phyloP scores from a whole-genome alignment of 345 rosid genomes.

The Eucalyptus globulus region DNA sequence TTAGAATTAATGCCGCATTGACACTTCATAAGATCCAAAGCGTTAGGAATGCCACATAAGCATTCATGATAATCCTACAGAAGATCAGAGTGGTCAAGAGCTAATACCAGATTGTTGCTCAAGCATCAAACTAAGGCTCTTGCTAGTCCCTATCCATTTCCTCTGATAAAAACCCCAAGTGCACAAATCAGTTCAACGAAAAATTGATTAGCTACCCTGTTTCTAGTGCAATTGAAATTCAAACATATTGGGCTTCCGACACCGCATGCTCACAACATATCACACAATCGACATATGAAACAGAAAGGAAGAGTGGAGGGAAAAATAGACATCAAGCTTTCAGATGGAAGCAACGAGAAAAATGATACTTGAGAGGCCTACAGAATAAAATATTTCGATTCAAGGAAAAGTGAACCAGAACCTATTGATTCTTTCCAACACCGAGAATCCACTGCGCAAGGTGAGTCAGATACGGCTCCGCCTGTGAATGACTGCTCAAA shows the following conservation, averaged over 20 bases:
- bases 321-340: neutral
- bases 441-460: constrained; percentile 95
- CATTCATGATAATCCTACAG: neutral
- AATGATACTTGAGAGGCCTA: neutral
- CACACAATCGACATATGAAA: neutral
- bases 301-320: neutral
- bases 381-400: neutral
- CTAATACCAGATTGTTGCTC: neutral
- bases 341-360: neutral
- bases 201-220: neutral
- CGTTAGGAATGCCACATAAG: neutral
- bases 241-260: neutral
- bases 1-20: neutral
- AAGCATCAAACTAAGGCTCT: neutral
- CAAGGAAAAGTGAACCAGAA: neutral
- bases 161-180: neutral
- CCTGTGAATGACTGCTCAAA: constrained; percentile 72
- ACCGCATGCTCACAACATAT: neutral
- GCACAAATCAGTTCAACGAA: neutral
- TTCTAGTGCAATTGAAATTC: neutral
- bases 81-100: neutral
- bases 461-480: constrained; percentile 92
- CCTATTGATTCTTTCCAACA: constrained; percentile 33
- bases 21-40: neutral
- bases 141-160: neutral